Base-by-base conservation (phyloP, 169 alveolate species). In the Babesia ovata region DNA sequence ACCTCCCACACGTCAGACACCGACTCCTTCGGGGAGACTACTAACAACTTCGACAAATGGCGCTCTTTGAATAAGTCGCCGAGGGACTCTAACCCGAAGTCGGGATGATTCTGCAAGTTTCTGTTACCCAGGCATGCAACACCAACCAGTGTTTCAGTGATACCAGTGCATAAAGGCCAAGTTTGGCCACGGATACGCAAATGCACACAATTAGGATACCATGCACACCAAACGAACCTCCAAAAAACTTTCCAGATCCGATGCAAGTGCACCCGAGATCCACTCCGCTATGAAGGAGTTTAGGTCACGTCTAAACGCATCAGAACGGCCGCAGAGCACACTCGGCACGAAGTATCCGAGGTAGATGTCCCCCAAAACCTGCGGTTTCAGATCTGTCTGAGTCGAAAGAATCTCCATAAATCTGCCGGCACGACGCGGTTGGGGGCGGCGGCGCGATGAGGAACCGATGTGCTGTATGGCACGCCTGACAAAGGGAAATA, bases 321-420 rank as follows among this genome's bases (percentile, higher is more conserved):
- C 65, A 24, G 83, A 61, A 22, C 87, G 63, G 22, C 87, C 87
- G 39, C 87, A 66, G 49, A 79, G 63, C 53, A 79, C 87, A 17
- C 84, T 79, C 26, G 87, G 87, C 60, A 79, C 63, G 28, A 79
- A 59, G 75, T 79, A 79, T 6, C 87, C 87, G 29, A 50, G 71
- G 59, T 79, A 71, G 10, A 79, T 39, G 74, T 79, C 87, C 8
- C 87, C 87, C 17, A 79, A 60, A 2, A 56, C 63, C 24, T 42
- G 65, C 16, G n/a, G 56, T 19, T 52, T 48, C 7, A n/a, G 14
- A 17, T 42, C 76, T 14, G 65, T 3, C 6, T n/a, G n/a, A 28
- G 13, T 28, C 49, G 76, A 56, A 49, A 67, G 76, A 59, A 67
- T 29, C 76, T 67, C 76, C 76, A 67, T 67, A 67, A 67, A 67